phyloP scores from a whole-genome alignment of 2,329 filamentous ascomycete genomes.

The Arthrinium puccinioides region DNA sequence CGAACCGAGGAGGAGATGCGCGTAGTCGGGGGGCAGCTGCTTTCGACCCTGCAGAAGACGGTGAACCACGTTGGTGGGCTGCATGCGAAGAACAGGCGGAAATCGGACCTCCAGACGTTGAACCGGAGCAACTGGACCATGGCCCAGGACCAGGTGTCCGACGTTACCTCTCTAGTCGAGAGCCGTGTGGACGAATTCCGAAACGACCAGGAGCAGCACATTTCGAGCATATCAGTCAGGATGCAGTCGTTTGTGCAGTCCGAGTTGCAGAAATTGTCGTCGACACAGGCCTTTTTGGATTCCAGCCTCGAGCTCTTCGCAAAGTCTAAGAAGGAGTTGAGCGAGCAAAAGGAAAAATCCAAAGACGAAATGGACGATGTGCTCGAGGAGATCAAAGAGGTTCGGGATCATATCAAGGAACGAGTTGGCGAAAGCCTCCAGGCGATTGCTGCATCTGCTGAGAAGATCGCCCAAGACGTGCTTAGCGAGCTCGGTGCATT shows the following conservation, averaged over 20 bases:
- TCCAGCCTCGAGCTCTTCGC: constrained; percentile 62
- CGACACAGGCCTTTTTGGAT: constrained; percentile 63
- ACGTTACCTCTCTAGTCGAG: constrained; percentile 73
- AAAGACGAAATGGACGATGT: constrained; percentile 86
- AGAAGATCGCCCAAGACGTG: constrained; percentile 84
- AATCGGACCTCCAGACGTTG: constrained; percentile 71
- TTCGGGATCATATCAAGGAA: constrained; percentile 81
- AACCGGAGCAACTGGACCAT: constrained; percentile 76
- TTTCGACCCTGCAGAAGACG: constrained; percentile 70
- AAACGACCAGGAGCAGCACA: constrained; percentile 62
- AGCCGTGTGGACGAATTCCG: constrained; percentile 66
- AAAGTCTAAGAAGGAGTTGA: constrained; percentile 59
- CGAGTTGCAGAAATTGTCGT: constrained; percentile 64
- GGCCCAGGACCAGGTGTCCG: constrained; percentile 67
- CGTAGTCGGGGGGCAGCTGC: constrained; percentile 65
- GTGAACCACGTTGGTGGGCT: constrained; percentile 75
- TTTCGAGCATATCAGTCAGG: constrained; percentile 58
- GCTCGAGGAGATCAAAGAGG: constrained; percentile 82
- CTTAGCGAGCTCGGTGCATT: constrained; percentile 80
- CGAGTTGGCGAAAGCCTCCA: constrained; percentile 80
- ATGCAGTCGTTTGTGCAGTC: constrained; percentile 72
- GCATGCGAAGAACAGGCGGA: constrained; percentile 78
- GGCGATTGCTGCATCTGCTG: constrained; percentile 74
- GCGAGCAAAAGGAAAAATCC: constrained; percentile 59
- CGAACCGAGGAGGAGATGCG: constrained; percentile 74